These are phyloP conservation scores for Clarireedia paspali DNA, from an alignment of 2,329 filamentous ascomycete genomes.

Conservation along the genomic window DNA sequence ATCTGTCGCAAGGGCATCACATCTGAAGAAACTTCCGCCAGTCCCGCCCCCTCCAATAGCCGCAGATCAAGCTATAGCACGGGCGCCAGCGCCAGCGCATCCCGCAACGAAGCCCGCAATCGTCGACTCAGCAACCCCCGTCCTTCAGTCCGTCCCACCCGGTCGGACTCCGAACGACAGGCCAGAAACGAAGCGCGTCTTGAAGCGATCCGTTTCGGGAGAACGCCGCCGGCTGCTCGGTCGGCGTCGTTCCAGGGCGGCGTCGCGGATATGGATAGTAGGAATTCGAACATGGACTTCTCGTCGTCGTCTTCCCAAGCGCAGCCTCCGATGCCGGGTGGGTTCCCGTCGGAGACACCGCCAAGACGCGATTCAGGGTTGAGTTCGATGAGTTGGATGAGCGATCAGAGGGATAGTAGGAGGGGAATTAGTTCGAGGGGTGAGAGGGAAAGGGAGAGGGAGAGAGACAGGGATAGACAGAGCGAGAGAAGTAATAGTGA, in stretches of 20 bases:
- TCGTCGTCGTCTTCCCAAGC: background rate
- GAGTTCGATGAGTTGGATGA: background rate
- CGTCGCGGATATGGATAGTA: background rate
- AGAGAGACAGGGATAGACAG: conserved; percentile 15
- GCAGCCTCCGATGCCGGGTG: conserved; percentile 10
- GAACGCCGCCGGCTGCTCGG: conserved; percentile 16
- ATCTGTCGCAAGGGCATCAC: conserved; percentile 53
- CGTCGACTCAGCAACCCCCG: conserved; percentile 15
- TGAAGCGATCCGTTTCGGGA: conserved; percentile 21
- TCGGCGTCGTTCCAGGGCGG: background rate
- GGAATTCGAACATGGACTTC: background rate
- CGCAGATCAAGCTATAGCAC: conserved; percentile 13
- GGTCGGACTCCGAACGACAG: conserved; percentile 3
- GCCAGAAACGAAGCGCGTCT: conserved; percentile 25
- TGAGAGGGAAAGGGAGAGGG: conserved; percentile 1
- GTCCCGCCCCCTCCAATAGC: conserved; percentile 9
- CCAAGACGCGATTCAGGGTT: conserved; percentile 16
- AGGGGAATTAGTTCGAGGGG: background rate
- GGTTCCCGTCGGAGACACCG: conserved; percentile 8
- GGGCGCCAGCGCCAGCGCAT: background rate
- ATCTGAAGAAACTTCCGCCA: conserved; percentile 12
- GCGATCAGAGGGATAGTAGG: conserved; percentile 7
- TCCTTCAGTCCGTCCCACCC: conserved; percentile 8
- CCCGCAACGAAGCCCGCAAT: conserved; percentile 14
- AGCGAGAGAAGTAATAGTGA: conserved; percentile 24